These are phyloP conservation scores for Dillenia turbinata DNA, from an alignment of 164 flowering plant species.

Conservation along the genomic window DNA sequence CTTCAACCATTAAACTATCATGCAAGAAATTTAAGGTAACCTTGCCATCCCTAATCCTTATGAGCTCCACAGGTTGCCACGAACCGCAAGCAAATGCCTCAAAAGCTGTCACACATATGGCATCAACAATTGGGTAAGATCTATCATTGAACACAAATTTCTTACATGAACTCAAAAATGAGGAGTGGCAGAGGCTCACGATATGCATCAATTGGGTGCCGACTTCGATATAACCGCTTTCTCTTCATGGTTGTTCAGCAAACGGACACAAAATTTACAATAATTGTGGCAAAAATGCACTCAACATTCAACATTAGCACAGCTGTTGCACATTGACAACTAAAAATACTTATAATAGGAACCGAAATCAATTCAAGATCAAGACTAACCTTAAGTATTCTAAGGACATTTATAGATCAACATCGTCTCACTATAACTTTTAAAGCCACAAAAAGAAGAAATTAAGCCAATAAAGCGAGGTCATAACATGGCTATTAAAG, in stretches of 20 bases:
- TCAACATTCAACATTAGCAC: too few species aligned
- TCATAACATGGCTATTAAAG: too few species aligned
- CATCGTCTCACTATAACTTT: too few species aligned
- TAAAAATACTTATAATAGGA: too few species aligned
- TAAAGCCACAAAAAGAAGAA: too few species aligned
- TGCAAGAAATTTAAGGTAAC: conserved; percentile 33
- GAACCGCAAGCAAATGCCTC: conserved; percentile 58
- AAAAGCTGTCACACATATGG: conserved; percentile 49
- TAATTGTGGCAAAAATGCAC: not conserved
- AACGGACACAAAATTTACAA: not conserved
- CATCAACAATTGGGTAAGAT: not conserved
- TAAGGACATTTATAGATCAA: too few species aligned
- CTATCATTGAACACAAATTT: not conserved
- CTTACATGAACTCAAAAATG: not conserved
- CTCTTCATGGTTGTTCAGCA: conserved; percentile 15
- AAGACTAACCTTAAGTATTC: too few species aligned
- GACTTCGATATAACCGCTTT: conserved; percentile 20
- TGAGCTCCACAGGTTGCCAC: conserved; percentile 54
- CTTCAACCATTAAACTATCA: conserved; percentile 24
- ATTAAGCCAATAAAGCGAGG: too few species aligned
- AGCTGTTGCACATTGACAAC: too few species aligned
- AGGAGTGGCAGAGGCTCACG: conserved; percentile 25
- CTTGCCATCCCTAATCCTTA: conserved; percentile 45
- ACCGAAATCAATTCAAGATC: too few species aligned
- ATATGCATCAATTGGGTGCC: conserved; percentile 33